Conservation (phyloP, 164 flowering plant genomes). For the Macadamia integrifolia region DNA sequence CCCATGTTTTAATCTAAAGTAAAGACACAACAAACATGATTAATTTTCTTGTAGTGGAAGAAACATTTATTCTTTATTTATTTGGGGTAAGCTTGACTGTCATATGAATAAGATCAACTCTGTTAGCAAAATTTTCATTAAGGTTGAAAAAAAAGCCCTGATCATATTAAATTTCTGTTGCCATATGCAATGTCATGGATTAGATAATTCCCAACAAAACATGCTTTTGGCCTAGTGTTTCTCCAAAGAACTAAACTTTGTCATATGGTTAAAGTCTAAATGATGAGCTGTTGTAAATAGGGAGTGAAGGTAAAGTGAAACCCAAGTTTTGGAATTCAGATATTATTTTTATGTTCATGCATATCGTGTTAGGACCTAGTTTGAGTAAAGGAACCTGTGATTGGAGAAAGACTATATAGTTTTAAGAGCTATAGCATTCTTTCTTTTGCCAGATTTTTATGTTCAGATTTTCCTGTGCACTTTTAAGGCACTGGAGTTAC, state of each 20-base stretch:
- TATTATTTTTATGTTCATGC: not conserved
- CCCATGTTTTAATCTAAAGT: not conserved
- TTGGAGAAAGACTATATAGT: not conserved
- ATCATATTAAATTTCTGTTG: not conserved
- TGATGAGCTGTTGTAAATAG: not conserved
- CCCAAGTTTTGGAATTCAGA: not conserved
- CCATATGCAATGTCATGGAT: not conserved
- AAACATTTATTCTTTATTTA: not conserved
- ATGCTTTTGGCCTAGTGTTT: not conserved
- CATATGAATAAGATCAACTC: no score
- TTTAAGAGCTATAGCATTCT: no score
- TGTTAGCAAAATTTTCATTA: no score
- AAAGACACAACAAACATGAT: not conserved
- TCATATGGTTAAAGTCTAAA: not conserved
- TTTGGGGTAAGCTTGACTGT: not conserved
- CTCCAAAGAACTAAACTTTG: not conserved
- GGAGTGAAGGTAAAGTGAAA: not conserved
- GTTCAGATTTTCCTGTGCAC: no score
- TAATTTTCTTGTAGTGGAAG: no score
- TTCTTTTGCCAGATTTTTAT: no score
- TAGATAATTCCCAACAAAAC: not conserved
- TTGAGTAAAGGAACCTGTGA: not conserved
- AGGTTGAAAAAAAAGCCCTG: no score
- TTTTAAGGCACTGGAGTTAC: no score
- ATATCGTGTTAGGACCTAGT: not conserved